phyloP scores from a whole-genome alignment of 257 asterid species.

The Przewalskia tangutica region DNA sequence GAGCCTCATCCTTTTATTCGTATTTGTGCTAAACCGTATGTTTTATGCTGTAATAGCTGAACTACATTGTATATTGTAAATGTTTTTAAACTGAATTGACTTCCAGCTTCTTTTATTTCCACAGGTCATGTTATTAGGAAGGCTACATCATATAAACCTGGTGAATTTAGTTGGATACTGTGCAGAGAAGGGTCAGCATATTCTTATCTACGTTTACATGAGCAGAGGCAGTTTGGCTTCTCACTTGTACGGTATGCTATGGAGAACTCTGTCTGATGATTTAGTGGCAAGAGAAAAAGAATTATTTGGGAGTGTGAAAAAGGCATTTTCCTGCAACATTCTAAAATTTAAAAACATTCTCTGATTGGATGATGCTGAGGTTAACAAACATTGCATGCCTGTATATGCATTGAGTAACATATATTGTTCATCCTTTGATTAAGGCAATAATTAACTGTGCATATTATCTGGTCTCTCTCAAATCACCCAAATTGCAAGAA shows the following conservation, averaged over 20 bases:
- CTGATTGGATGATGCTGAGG: neutral
- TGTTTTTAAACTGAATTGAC: neutral
- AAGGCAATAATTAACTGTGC: too few relatives aligned
- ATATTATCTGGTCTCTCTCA: too few relatives aligned
- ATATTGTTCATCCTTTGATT: too few relatives aligned
- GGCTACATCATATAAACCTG: constrained; percentile 93
- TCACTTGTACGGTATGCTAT: constrained; percentile 69
- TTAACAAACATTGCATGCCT: too few relatives aligned
- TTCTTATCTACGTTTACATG: constrained; percentile 89
- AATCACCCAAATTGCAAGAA: neutral
- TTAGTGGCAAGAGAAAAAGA: neutral
- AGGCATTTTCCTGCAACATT: neutral
- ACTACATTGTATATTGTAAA: constrained; percentile 1
- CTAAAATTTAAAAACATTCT: neutral
- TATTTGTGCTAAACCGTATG: neutral
- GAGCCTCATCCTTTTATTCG: neutral
- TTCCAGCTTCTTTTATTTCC: neutral
- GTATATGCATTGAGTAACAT: too few relatives aligned
- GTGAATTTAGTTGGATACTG: constrained; percentile 96
- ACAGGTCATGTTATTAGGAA: constrained; percentile 85
- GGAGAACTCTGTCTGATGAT: neutral
- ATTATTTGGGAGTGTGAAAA: neutral
- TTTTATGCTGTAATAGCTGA: neutral
- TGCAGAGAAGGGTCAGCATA: constrained; percentile 83
- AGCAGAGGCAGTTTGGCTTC: constrained; percentile 89